These are phyloP conservation scores for Aspergillus caelatus DNA, from an alignment of 2,329 filamentous ascomycete species.

Conservation along the genomic window DNA sequence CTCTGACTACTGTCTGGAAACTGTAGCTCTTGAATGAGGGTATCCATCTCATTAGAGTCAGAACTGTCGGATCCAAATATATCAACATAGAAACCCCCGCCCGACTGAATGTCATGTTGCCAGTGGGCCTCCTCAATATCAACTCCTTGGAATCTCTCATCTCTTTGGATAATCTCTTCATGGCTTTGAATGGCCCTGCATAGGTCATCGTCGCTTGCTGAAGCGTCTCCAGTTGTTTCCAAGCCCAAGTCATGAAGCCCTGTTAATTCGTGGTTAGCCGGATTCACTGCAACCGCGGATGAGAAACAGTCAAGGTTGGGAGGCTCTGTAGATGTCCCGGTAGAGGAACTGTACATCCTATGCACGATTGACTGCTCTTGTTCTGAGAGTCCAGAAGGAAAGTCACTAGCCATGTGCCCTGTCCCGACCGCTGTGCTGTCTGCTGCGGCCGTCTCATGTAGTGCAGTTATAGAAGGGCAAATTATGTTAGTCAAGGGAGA, in stretches of 20 bases:
- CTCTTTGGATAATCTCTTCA: not conserved
- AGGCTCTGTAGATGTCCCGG: not conserved
- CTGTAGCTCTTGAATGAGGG: not conserved
- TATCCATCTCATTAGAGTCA: not conserved
- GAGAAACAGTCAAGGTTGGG: not conserved
- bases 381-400: not conserved
- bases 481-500: not conserved
- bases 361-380: not conserved
- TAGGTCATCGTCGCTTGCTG: not conserved
- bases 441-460: not conserved
- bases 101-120: not conserved
- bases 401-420: not conserved
- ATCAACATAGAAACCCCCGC: not conserved
- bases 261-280: not conserved
- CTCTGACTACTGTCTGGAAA: not conserved
- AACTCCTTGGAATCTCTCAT: not conserved
- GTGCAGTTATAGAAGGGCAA: not conserved
- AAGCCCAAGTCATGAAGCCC: not conserved
- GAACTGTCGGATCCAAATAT: not conserved
- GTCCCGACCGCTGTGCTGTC: not conserved
- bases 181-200: not conserved
- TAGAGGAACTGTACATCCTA: not conserved
- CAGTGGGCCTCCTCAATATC: not conserved
- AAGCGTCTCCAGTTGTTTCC: not conserved
- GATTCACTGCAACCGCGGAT: not conserved